Percentiles rank a stretch among this genome's conserved stretches.
Conservation (phyloP, 1,139 yeast genomes). For the Nakaseomyces uthaithaninus region DNA sequence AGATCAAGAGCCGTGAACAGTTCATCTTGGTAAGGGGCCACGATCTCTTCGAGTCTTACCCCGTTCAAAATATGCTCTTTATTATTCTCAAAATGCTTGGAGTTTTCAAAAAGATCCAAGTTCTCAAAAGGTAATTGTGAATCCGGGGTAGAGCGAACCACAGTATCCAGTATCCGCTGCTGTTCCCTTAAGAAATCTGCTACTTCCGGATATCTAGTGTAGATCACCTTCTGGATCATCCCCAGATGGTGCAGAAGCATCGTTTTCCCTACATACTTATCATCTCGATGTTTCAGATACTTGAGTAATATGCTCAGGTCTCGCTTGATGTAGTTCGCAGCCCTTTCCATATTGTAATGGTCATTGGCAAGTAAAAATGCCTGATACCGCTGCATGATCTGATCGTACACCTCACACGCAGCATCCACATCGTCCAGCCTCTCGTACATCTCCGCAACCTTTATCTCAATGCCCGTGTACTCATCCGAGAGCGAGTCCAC, state of each 20-base stretch:
- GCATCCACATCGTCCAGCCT: conserved; percentile 49
- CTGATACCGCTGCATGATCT: conserved; percentile 53
- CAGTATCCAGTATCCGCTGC: conserved; percentile 16
- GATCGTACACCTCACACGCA: conserved; percentile 58
- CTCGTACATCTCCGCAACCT: conserved; percentile 81
- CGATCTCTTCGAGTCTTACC: conserved; percentile 28
- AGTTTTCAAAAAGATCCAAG: conserved; percentile 11
- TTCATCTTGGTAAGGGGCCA: conserved; percentile 68
- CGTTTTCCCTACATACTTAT: conserved; percentile 47
- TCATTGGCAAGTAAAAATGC: conserved; percentile 39
- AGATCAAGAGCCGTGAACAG: conserved; percentile 64
- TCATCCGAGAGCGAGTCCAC: conserved; percentile 57
- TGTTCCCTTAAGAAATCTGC: conserved; percentile 19
- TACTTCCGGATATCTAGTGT: conserved; percentile 28
- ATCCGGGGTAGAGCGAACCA: conserved; percentile 12
- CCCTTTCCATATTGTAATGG: conserved; percentile 27
- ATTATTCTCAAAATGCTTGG: conserved; percentile 20
- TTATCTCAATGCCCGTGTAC: conserved; percentile 79
- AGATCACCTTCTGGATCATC: conserved; percentile 54
- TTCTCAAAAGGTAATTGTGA: not conserved
- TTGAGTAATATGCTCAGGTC: conserved; percentile 63
- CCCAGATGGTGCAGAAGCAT: conserved; percentile 54
- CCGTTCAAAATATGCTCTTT: conserved; percentile 11
- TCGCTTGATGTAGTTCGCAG: conserved; percentile 58
- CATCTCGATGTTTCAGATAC: conserved; percentile 47